Evolutionary conservation across 352 stramenopile genomes (phyloP).

Genomic region (Globisporangium iwayamae): DNA sequence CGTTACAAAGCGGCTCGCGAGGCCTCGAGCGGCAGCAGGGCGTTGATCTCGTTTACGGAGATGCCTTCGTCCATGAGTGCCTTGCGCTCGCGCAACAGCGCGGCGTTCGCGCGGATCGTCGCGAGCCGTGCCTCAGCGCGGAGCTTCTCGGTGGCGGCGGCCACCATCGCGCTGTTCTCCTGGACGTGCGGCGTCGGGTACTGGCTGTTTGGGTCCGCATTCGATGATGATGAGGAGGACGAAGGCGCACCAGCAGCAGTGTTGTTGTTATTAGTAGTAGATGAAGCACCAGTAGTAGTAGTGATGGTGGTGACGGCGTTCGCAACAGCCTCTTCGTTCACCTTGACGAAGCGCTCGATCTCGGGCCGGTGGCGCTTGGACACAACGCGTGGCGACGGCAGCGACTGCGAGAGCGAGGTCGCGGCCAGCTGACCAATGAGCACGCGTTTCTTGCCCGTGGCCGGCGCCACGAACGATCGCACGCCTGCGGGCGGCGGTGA

Average conservation of each 20-base stretch:
- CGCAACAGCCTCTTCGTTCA: constrained; percentile 8
- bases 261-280: too few relatives aligned
- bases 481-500: constrained; percentile 13
- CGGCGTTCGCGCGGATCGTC: constrained; percentile 18
- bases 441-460: constrained; percentile 15
- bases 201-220: background rate
- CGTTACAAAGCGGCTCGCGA: background rate
- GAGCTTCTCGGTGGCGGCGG: constrained; percentile 15
- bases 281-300: background rate
- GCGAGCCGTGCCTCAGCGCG: constrained; percentile 15
- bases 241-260: background rate
- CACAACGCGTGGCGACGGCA: constrained; percentile 1
- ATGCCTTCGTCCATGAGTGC: constrained; percentile 19
- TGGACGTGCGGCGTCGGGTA: background rate
- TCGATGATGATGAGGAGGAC: background rate
- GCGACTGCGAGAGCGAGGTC: constrained; percentile 5
- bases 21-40: constrained; percentile 15
- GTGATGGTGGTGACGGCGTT: background rate
- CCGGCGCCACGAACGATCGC: background rate
- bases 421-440: constrained; percentile 3
- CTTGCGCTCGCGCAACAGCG: constrained; percentile 19
- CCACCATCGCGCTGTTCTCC: constrained; percentile 17
- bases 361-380: constrained; percentile 16
- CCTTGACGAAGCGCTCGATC: constrained; percentile 15
- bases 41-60: constrained; percentile 16